These are phyloP conservation scores for Neospermospora avenae DNA, from an alignment of 2,329 filamentous ascomycete genomes.

Conservation along the genomic window DNA sequence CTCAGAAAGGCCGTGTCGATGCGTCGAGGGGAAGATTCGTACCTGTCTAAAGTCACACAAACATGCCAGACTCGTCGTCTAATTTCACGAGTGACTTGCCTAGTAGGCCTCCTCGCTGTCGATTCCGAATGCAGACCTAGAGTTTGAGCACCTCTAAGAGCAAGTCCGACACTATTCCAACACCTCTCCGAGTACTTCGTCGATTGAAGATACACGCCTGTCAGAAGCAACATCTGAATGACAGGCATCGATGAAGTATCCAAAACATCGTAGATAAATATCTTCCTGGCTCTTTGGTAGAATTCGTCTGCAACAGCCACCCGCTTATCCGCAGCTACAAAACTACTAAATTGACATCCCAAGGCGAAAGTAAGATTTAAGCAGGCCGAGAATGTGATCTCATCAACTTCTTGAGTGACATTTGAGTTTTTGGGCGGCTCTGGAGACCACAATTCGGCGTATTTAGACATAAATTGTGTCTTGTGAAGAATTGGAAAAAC, in stretches of 20 bases:
- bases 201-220: constrained; percentile 33
- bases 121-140: constrained; percentile 30
- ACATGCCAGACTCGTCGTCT: constrained; percentile 34
- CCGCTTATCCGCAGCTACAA: constrained; percentile 8
- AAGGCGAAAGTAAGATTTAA: constrained; percentile 36
- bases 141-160: constrained; percentile 33
- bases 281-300: constrained; percentile 30
- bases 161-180: constrained; percentile 34
- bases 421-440: background rate
- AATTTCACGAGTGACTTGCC: constrained; percentile 33
- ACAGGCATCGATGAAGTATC: constrained; percentile 29
- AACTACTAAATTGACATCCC: constrained; percentile 29
- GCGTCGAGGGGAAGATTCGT: background rate
- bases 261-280: constrained; percentile 31
- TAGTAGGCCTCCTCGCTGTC: background rate
- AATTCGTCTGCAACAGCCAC: constrained; percentile 25
- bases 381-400: constrained; percentile 24
- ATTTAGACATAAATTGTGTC: constrained; percentile 12
- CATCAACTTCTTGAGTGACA: constrained; percentile 2
- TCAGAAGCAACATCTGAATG: constrained; percentile 35
- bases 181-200: constrained; percentile 32
- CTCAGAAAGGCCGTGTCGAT: background rate
- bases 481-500: constrained; percentile 25
- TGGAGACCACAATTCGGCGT: constrained; percentile 18
- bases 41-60: constrained; percentile 34